Evolutionary conservation across 1,139 yeast species (phyloP).

Genomic region (Taiozyma onychis): DNA sequence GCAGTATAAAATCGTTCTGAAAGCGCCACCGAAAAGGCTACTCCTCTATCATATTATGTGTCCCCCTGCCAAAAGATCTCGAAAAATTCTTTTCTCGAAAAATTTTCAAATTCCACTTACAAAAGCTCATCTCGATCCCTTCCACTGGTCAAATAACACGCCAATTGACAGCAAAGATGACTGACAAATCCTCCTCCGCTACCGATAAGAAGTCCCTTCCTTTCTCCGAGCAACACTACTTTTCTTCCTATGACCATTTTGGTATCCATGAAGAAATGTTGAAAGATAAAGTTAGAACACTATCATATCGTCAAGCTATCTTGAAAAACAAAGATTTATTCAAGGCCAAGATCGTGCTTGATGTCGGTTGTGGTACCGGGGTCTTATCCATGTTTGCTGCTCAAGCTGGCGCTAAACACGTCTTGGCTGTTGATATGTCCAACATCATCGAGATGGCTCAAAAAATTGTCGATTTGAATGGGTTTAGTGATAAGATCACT

Average conservation of each 20-base stretch:
- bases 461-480: conserved; percentile 78
- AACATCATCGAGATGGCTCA: conserved; percentile 92
- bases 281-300: conserved; percentile 89
- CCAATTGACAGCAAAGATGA: not conserved
- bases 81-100: conserved; percentile 3
- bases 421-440: conserved; percentile 95
- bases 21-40: not conserved
- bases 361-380: conserved; percentile 99
- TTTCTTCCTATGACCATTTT: conserved; percentile 91
- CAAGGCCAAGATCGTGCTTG: conserved; percentile 92
- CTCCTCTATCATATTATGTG: not conserved
- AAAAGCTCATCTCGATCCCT: conserved; percentile 1
- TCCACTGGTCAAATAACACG: not conserved
- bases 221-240: conserved; percentile 59
- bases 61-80: not conserved
- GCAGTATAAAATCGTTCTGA: not conserved
- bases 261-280: conserved; percentile 99
- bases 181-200: conserved; percentile 20
- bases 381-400: conserved; percentile 98
- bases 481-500: conserved; percentile 83
- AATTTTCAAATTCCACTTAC: not conserved
- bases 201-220: conserved; percentile 42
- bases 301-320: conserved; percentile 89
- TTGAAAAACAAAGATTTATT: conserved; percentile 84
- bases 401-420: conserved; percentile 95